Percentiles rank a stretch among this genome's conserved stretches.
Evolutionary conservation across 1,284 basidiomycete genomes (phyloP).

Genomic region (Cystobasidium slooffiae): DNA sequence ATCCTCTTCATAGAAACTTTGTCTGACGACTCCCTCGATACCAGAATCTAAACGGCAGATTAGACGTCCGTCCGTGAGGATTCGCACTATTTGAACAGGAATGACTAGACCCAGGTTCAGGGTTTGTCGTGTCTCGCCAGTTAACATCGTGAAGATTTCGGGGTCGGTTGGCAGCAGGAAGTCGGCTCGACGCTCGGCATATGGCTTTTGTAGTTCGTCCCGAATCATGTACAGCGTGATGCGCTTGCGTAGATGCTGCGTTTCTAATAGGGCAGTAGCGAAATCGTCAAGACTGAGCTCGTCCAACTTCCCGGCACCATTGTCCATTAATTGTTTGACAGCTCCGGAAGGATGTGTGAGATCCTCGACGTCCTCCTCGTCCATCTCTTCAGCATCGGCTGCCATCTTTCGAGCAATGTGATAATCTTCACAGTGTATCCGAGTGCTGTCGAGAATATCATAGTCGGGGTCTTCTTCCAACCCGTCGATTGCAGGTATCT

Average conservation of each 20-base stretch:
- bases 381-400: constrained; percentile 90
- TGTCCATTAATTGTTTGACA: constrained; percentile 80
- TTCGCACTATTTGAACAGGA: constrained; percentile 70
- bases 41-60: constrained; percentile 78
- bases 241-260: constrained; percentile 82
- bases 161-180: constrained; percentile 73
- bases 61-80: constrained; percentile 54
- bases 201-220: constrained; percentile 83
- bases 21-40: constrained; percentile 79
- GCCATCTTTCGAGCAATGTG: constrained; percentile 98
- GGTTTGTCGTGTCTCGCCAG: constrained; percentile 84
- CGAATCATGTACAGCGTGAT: constrained; percentile 86
- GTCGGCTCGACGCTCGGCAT: constrained; percentile 72
- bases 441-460: constrained; percentile 85
- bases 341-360: constrained; percentile 72
- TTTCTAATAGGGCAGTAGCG: constrained; percentile 76
- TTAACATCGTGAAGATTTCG: constrained; percentile 93
- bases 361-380: constrained; percentile 90
- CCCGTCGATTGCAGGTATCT: constrained; percentile 74
- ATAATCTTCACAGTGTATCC: constrained; percentile 98
- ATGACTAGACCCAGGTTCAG: constrained; percentile 80
- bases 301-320: constrained; percentile 79
- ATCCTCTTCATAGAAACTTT: constrained; percentile 61
- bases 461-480: constrained; percentile 64
- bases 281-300: constrained; percentile 97